phyloP scores from a whole-genome alignment of 169 alveolate genomes.

The Eimeria necatrix region DNA sequence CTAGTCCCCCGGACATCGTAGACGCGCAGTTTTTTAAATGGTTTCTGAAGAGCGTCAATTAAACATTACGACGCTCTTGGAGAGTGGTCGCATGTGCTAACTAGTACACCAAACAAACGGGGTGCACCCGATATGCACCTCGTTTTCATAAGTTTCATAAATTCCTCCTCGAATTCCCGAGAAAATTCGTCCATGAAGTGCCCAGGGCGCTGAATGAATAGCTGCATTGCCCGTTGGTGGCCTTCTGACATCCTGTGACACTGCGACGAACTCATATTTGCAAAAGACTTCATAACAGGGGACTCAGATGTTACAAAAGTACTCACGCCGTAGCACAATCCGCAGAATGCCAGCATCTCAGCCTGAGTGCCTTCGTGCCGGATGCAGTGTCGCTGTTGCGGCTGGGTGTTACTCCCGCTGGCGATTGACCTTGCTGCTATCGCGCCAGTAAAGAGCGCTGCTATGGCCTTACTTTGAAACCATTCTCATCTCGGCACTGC shows the following conservation, averaged over 20 bases:
- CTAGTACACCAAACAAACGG: too few species aligned
- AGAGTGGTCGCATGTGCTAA: too few species aligned
- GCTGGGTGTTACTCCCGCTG: neutral
- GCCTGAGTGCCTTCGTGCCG: too few species aligned
- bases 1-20: too few species aligned
- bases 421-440: neutral
- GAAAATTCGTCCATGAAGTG: constrained; percentile 95
- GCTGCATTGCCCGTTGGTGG: constrained; percentile 96
- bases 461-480: constrained; percentile 90
- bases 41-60: too few species aligned
- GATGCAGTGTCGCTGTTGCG: neutral
- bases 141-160: constrained; percentile 94
- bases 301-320: too few species aligned
- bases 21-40: too few species aligned
- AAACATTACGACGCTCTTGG: too few species aligned
- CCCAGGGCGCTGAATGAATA: constrained; percentile 94
- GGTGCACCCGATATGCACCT: constrained; percentile 68
- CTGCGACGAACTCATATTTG: constrained; percentile 61
- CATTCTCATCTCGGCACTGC: constrained; percentile 97
- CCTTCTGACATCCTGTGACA: constrained; percentile 96
- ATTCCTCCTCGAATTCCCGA: constrained; percentile 92
- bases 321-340: too few species aligned
- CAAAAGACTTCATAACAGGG: neutral
- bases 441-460: neutral
- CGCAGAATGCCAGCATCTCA: too few species aligned